Conservation (phyloP, 2,329 filamentous ascomycete genomes). For the Fusarium sp. region DNA sequence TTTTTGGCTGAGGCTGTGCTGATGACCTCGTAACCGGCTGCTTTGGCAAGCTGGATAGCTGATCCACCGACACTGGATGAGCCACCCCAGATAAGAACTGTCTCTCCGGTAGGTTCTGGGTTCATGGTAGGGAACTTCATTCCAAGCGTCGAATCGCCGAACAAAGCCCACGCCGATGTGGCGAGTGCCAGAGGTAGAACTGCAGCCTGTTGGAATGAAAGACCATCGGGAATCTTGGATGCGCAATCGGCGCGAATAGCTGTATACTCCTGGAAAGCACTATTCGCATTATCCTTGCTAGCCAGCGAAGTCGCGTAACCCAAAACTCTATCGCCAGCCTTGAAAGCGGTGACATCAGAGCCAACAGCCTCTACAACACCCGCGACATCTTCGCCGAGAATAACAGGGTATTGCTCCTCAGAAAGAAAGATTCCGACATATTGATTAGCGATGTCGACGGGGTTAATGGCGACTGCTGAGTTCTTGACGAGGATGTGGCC, state of each 20-base stretch:
- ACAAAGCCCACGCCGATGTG: slow-evolving; percentile 40
- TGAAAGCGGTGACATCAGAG: slow-evolving; percentile 34
- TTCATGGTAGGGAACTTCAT: slow-evolving; percentile 17
- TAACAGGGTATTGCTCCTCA: slow-evolving; percentile 18
- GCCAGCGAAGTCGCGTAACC: slow-evolving; percentile 48
- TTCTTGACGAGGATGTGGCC: slow-evolving; percentile 46
- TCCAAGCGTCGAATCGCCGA: slow-evolving; percentile 23
- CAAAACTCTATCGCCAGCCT: slow-evolving; percentile 38
- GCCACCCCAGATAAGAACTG: slow-evolving; percentile 59
- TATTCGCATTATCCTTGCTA: slow-evolving; percentile 43
- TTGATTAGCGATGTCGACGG: slow-evolving; percentile 45
- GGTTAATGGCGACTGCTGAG: slow-evolving; percentile 50
- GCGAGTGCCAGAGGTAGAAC: slow-evolving; percentile 40
- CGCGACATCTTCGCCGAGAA: slow-evolving; percentile 50
- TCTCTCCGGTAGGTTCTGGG: background rate
- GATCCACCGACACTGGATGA: slow-evolving; percentile 59
- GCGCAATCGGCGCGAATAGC: slow-evolving; percentile 22
- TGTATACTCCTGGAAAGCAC: slow-evolving; percentile 35
- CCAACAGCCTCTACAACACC: slow-evolving; percentile 51
- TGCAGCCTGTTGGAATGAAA: slow-evolving; percentile 38
- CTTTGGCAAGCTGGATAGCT: slow-evolving; percentile 59
- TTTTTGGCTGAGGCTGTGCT: slow-evolving; percentile 57
- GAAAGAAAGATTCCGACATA: slow-evolving; percentile 18
- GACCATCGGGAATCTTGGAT: slow-evolving; percentile 33
- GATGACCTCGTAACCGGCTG: slow-evolving; percentile 59